phyloP scores from a whole-genome alignment of 2,329 filamentous ascomycete genomes.

The Colletotrichum musicola region DNA sequence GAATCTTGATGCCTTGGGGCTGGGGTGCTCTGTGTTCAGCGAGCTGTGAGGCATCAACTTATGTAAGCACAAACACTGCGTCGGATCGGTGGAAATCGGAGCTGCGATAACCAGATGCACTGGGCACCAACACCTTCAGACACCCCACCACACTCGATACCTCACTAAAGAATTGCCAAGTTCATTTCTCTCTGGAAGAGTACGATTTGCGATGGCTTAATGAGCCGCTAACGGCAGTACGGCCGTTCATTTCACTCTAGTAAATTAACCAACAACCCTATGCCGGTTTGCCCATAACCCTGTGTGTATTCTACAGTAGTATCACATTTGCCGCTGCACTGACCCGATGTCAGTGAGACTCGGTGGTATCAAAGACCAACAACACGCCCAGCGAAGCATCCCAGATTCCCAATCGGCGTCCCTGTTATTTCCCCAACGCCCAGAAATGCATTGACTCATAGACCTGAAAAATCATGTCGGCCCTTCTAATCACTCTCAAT shows the following conservation, averaged over 20 bases:
- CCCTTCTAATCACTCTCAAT: slow-evolving; percentile 82
- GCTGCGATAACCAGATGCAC: slow-evolving; percentile 9
- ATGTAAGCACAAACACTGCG: slow-evolving; percentile 25
- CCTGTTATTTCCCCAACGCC: slow-evolving; percentile 38
- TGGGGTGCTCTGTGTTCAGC: not conserved
- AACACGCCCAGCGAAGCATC: slow-evolving; percentile 27
- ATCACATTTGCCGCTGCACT: slow-evolving; percentile 36
- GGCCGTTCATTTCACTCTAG: not conserved
- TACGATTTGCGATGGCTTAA: too few species aligned
- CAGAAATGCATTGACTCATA: slow-evolving; percentile 32
- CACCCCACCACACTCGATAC: not conserved
- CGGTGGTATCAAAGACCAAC: slow-evolving; percentile 22
- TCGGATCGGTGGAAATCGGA: slow-evolving; percentile 37
- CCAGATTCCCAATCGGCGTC: slow-evolving; percentile 23
- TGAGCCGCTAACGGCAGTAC: too few species aligned
- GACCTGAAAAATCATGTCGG: not conserved
- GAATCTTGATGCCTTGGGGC: slow-evolving; percentile 54
- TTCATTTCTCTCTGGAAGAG: too few species aligned
- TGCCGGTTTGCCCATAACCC: slow-evolving; percentile 17
- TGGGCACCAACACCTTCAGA: not conserved
- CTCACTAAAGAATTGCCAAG: too few species aligned
- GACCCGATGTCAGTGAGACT: slow-evolving; percentile 1
- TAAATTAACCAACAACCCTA: slow-evolving; percentile 19
- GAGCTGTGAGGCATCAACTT: slow-evolving; percentile 53
- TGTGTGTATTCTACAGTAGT: slow-evolving; percentile 38